phyloP scores from a whole-genome alignment of 2,329 filamentous ascomycete species.

The Penicillium capsulatum region DNA sequence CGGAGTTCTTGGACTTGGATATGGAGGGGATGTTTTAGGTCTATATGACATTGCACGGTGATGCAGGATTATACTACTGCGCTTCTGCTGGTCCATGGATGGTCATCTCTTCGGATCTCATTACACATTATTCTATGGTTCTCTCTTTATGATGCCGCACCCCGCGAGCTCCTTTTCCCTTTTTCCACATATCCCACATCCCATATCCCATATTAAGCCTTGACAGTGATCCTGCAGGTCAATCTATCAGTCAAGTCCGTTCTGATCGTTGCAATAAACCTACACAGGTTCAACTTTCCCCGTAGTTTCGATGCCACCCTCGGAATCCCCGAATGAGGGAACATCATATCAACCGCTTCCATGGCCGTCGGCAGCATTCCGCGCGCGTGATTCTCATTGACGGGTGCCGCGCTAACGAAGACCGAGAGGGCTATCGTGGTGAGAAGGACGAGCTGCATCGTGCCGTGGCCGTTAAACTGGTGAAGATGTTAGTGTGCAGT shows the following conservation, averaged over 20 bases:
- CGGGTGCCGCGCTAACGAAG: conserved; percentile 8
- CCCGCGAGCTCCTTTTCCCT: too few species aligned
- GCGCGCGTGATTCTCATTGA: conserved; percentile 1
- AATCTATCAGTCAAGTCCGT: too few species aligned
- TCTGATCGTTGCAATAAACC: background rate
- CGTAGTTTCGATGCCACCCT: background rate
- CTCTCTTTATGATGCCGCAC: too few species aligned
- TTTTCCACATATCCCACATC: background rate
- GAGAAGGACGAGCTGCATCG: conserved; percentile 20
- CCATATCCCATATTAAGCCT: background rate
- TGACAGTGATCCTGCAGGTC: background rate
- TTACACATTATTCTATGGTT: too few species aligned
- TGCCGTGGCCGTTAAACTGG: too few species aligned
- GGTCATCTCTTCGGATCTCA: too few species aligned
- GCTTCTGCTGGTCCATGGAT: too few species aligned
- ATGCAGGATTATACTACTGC: background rate
- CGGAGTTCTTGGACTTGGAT: conserved; percentile 44
- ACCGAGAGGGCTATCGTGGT: conserved; percentile 8
- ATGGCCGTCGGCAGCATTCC: conserved; percentile 13
- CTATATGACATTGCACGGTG: too few species aligned
- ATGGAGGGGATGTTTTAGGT: conserved; percentile 44
- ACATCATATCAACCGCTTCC: conserved; percentile 13
- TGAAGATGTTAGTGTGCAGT: background rate
- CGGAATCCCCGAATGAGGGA: conserved; percentile 16
- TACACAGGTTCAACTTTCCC: conserved; percentile 10